Conservation (phyloP, 805 yeast genomes). For the Grigorovia jiainica region DNA sequence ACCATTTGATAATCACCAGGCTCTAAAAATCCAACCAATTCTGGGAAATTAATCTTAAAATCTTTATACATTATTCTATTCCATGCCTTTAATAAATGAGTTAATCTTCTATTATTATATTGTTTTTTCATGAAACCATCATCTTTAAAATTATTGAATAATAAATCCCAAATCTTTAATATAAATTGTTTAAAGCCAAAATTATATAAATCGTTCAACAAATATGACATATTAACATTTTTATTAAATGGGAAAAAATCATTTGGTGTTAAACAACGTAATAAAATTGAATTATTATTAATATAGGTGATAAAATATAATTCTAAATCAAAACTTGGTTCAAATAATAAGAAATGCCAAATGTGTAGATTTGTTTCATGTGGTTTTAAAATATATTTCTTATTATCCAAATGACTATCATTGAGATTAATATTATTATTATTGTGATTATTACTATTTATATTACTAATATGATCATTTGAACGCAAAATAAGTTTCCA, state of each 20-base stretch:
- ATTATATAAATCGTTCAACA: slow-evolving; percentile 9
- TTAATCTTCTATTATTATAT: not conserved
- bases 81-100: slow-evolving; percentile 17
- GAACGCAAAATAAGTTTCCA: slow-evolving; percentile 22
- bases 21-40: slow-evolving; percentile 16
- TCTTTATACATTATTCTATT: slow-evolving; percentile 23
- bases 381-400: slow-evolving; percentile 19
- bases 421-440: no score
- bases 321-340: slow-evolving; percentile 13
- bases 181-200: slow-evolving; percentile 18
- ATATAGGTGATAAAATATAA: slow-evolving; percentile 19
- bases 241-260: slow-evolving; percentile 19
- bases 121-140: not conserved
- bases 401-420: no score
- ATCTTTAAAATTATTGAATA: slow-evolving; percentile 6
- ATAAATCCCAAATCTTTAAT: slow-evolving; percentile 13
- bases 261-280: slow-evolving; percentile 25
- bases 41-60: slow-evolving; percentile 23
- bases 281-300: slow-evolving; percentile 8
- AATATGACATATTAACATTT: slow-evolving; percentile 20
- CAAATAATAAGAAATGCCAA: slow-evolving; percentile 24
- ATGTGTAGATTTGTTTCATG: slow-evolving; percentile 27
- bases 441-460: no score
- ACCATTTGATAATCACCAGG: slow-evolving; percentile 20
- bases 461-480: no score